Conservation (phyloP, 257 asterid species). For the Apocynum venetum region DNA sequence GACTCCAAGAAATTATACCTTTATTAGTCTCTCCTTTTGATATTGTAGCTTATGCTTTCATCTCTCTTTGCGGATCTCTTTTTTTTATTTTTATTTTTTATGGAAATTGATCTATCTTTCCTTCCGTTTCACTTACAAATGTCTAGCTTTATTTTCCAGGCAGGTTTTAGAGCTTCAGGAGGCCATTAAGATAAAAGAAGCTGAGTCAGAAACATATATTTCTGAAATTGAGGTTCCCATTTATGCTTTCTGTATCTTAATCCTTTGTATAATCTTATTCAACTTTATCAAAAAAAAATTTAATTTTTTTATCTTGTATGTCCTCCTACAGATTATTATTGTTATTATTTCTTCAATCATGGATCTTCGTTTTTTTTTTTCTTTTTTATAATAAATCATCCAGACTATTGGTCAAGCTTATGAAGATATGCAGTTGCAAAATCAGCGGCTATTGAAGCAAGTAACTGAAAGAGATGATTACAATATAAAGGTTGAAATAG, state of each 20-base stretch:
- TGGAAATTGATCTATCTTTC: not conserved
- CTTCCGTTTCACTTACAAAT: not conserved
- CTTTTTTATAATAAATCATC: not conserved
- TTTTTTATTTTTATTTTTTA: too few species aligned
- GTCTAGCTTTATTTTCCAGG: slow-evolving; percentile 34
- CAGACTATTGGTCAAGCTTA: slow-evolving; percentile 99
- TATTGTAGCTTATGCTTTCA: not conserved
- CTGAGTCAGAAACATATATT: slow-evolving; percentile 77
- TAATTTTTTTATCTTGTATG: slow-evolving; percentile 14
- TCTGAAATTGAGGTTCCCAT: slow-evolving; percentile 83
- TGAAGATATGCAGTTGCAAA: slow-evolving; percentile 97
- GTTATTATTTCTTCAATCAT: slow-evolving; percentile 3
- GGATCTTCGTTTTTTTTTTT: not conserved
- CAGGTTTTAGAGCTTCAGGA: slow-evolving; percentile 86
- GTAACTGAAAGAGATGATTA: slow-evolving; percentile 85
- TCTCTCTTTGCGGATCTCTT: not conserved
- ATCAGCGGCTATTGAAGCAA: slow-evolving; percentile 82
- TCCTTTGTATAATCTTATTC: slow-evolving; percentile 1
- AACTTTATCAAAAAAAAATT: slow-evolving; percentile 1
- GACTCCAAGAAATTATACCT: not conserved
- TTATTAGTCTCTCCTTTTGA: not conserved
- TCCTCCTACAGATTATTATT: not conserved
- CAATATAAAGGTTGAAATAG: slow-evolving; percentile 61
- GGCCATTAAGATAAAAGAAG: slow-evolving; percentile 81
- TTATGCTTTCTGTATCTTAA: not conserved